These are phyloP conservation scores for Blastocystis sp. DNA, from an alignment of 352 stramenopile species.

Conservation along the genomic window DNA sequence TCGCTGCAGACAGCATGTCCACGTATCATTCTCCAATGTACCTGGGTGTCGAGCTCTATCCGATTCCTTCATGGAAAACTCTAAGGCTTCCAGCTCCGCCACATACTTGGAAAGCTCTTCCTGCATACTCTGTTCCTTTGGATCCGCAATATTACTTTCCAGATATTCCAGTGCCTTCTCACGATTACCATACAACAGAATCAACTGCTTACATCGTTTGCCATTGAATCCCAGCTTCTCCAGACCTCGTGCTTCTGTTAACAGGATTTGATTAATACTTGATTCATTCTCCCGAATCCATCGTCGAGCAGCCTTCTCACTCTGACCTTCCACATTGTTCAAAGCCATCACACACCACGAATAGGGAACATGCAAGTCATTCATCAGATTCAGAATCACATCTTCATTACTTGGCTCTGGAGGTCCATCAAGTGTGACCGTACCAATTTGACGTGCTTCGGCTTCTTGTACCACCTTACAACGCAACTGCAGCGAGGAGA, in stretches of 20 bases:
- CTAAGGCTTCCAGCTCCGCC: not conserved
- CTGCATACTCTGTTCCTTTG: not conserved
- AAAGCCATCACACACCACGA: slow-evolving; percentile 39
- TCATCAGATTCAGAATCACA: slow-evolving; percentile 14
- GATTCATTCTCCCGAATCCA: slow-evolving; percentile 55
- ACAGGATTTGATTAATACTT: slow-evolving; percentile 36
- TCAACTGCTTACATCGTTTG: slow-evolving; percentile 18
- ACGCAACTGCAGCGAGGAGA: slow-evolving; percentile 44
- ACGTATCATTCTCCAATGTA: not conserved
- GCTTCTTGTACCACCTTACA: slow-evolving; percentile 6
- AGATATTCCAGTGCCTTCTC: slow-evolving; percentile 33
- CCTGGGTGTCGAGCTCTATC: not conserved
- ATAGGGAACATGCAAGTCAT: slow-evolving; percentile 11
- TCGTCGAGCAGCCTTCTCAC: not conserved
- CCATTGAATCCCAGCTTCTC: slow-evolving; percentile 33
- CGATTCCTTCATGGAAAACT: not conserved
- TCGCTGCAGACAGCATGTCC: not conserved
- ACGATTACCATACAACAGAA: slow-evolving; percentile 47
- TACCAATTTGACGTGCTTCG: slow-evolving; percentile 22
- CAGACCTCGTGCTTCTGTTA: slow-evolving; percentile 36
- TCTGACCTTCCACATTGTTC: not conserved
- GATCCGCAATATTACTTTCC: not conserved
- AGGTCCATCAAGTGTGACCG: slow-evolving; percentile 39
- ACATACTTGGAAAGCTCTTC: slow-evolving; percentile 26
- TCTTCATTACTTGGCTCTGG: slow-evolving; percentile 56